A percentile compares a stretch with the other conserved stretches of the same genome.
These are phyloP conservation scores for Cucurbita maxima DNA, from an alignment of 306 rosid species.

Conservation along the genomic window DNA sequence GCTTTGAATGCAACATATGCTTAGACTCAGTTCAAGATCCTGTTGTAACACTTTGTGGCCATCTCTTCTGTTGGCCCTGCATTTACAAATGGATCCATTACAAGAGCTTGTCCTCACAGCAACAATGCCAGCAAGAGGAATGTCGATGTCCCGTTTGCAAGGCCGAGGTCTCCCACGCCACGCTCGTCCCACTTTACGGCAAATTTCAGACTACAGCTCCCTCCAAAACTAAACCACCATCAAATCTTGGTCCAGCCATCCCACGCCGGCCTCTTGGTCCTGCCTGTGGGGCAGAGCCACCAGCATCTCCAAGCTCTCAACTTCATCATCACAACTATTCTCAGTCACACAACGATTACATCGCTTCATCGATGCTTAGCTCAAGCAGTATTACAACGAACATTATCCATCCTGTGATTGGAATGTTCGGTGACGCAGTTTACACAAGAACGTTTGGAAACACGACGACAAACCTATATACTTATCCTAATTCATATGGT, in stretches of 20 bases:
- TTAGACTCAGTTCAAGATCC: slow-evolving; percentile 70
- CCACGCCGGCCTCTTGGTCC: slow-evolving; percentile 57
- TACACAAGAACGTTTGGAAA: slow-evolving; percentile 1
- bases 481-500: slow-evolving; percentile 9
- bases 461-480: background rate
- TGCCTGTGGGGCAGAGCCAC: slow-evolving; percentile 15
- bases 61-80: slow-evolving; percentile 97
- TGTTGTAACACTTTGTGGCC: slow-evolving; percentile 94
- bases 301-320: slow-evolving; percentile 18
- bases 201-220: slow-evolving; percentile 27
- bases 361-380: slow-evolving; percentile 17
- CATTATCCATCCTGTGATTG: slow-evolving; percentile 21
- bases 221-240: slow-evolving; percentile 24
- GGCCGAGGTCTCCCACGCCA: slow-evolving; percentile 47
- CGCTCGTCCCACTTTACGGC: slow-evolving; percentile 66
- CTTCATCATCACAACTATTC: slow-evolving; percentile 20
- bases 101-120: slow-evolving; percentile 14
- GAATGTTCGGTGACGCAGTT: background rate
- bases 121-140: slow-evolving; percentile 17
- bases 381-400: slow-evolving; percentile 21
- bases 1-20: slow-evolving; percentile 89
- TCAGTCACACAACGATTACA: slow-evolving; percentile 10
- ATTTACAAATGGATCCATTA: slow-evolving; percentile 68
- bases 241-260: slow-evolving; percentile 24
- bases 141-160: slow-evolving; percentile 76